Conservation (phyloP, 129 eudicot species). For the Erigeron canadensis region DNA sequence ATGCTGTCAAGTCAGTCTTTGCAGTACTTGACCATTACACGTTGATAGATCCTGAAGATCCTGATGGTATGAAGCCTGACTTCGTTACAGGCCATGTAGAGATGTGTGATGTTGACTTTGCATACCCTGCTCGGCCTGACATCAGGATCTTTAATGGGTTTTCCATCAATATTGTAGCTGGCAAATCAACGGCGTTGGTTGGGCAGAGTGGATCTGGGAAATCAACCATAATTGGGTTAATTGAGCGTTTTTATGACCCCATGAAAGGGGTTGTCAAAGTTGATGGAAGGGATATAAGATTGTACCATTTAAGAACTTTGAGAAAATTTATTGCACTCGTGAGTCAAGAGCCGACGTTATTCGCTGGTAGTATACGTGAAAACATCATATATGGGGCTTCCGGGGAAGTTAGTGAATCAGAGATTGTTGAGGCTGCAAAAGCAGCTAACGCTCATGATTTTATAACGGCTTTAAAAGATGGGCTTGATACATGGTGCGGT, state of each 20-base stretch:
- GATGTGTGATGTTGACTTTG: constrained; percentile 60
- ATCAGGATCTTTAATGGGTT: constrained; percentile 54
- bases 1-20: constrained; percentile 68
- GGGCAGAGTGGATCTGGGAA: constrained; percentile 93
- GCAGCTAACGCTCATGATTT: constrained; percentile 84
- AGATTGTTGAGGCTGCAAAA: constrained; percentile 65
- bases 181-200: constrained; percentile 78
- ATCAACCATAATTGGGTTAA: constrained; percentile 74
- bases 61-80: constrained; percentile 48
- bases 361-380: constrained; percentile 63
- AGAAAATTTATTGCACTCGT: constrained; percentile 81
- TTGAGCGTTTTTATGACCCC: constrained; percentile 84
- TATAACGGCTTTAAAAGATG: constrained; percentile 60
- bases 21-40: constrained; percentile 60
- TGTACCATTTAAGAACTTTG: constrained; percentile 59
- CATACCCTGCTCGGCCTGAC: constrained; percentile 72
- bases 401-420: constrained; percentile 46
- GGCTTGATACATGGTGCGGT: constrained; percentile 73
- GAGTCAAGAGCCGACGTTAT: constrained; percentile 80
- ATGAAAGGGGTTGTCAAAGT: constrained; percentile 53
- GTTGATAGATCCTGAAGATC: constrained; percentile 61
- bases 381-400: constrained; percentile 70
- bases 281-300: constrained; percentile 65
- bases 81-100: constrained; percentile 54
- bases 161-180: constrained; percentile 62